Evolutionary conservation across 202 grass and related monocot species (phyloP), one percentile per base, ranked within the genome.

Genomic region (Bolboschoenoplectus hybrid): DNA sequence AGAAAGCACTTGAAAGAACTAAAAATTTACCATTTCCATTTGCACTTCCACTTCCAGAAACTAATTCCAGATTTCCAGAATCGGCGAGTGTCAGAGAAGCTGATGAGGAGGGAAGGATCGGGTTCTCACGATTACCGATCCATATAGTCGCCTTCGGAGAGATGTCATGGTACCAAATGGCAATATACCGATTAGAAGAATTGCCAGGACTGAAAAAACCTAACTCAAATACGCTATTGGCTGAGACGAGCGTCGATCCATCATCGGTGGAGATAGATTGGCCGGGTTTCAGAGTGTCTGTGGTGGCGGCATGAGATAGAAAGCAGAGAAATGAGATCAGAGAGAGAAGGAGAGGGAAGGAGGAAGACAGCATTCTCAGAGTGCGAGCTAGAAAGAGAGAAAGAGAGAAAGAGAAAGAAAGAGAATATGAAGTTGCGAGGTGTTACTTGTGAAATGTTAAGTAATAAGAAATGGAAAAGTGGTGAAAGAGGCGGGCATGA

Each of bases 161-260:
- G 67, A 91, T 72, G 68, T 12, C 53, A 81, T 36, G 83, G 91
- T 97, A 97, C 95, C 95, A 97, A 64, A 97, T 82, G 61, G 89
- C 88, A 62, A 97, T 85, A 81, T 95, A 93, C 19, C 81, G 89
- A 45, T 89, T 82, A 7, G 89, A 74, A 0, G 83, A 89, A 39
- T 57, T 87, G 73, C 88, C 90, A n/a, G 89, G 89, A 50, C 80
- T 81, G 85, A 93, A 87, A 88, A 97, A 97, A 19, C 95, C 95
- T 17, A 84, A 5, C 80, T 93, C 95, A 84, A 97, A 97, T 10
- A 88, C 87, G n/a, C 61, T 60, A 14, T 55, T 6, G n/a, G 86
- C 80, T 6, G 95, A 97, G 32, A 97, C 83, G 36, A 97, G 88
- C 36, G 91, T 90, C 34, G 83, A 35, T 3, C 68, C 16, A 69